Evolutionary conservation across 345 rosid species (phyloP).

Genomic region (Populus pruinosa): DNA sequence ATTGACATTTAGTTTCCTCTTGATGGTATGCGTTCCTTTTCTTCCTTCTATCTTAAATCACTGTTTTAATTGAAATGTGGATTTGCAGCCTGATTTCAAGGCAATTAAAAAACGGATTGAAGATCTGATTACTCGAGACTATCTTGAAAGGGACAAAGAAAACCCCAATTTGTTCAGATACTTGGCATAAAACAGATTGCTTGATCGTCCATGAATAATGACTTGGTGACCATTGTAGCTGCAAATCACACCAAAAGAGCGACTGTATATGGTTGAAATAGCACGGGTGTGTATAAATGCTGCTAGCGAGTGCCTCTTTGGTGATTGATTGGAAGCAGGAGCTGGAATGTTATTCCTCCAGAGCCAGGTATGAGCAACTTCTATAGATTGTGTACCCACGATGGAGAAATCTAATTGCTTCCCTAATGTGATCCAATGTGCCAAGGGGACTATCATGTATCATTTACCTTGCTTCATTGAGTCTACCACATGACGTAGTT

Average conservation of each 20-base stretch:
- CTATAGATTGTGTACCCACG: slow-evolving; percentile 13
- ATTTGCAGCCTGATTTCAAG: slow-evolving; percentile 45
- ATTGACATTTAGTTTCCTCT: not conserved
- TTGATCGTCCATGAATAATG: slow-evolving; percentile 8
- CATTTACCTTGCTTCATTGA: not conserved
- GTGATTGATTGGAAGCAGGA: slow-evolving; percentile 20
- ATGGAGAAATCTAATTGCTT: slow-evolving; percentile 20
- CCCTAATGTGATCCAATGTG: slow-evolving; percentile 15
- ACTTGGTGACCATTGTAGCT: slow-evolving; percentile 13
- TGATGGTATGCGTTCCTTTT: not conserved
- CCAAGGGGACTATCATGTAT: slow-evolving; percentile 5
- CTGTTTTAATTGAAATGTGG: not conserved
- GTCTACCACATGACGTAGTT: not conserved
- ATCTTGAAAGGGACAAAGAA: slow-evolving; percentile 38
- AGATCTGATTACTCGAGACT: slow-evolving; percentile 35
- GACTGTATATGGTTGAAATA: slow-evolving; percentile 1
- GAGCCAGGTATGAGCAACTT: slow-evolving; percentile 32
- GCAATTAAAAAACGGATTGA: slow-evolving; percentile 41
- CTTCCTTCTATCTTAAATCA: not conserved
- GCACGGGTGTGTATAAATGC: slow-evolving; percentile 21
- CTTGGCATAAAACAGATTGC: slow-evolving; percentile 26
- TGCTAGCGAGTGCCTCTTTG: slow-evolving; percentile 9
- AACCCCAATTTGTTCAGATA: slow-evolving; percentile 31
- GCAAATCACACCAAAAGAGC: slow-evolving; percentile 4
- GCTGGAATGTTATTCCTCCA: slow-evolving; percentile 20